Conservation (phyloP, 164 flowering plant species). For the Hamamelis virginiana region DNA sequence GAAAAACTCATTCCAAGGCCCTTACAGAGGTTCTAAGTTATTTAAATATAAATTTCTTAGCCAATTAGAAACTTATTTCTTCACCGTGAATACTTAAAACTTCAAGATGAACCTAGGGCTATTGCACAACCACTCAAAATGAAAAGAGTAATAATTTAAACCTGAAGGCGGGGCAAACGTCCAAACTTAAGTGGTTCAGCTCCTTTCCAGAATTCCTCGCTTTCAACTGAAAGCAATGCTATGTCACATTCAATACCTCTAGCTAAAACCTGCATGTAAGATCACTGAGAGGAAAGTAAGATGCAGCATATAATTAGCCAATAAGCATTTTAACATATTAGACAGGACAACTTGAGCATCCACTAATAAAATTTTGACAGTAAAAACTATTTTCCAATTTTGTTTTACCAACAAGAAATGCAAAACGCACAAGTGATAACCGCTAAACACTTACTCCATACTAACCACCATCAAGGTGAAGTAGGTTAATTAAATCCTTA, state of each 20-base stretch:
- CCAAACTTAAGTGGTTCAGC: slow-evolving; percentile 84
- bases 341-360: not conserved
- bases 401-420: not conserved
- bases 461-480: too few relatives aligned
- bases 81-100: not conserved
- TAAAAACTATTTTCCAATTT: not conserved
- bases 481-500: too few relatives aligned
- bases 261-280: slow-evolving; percentile 75
- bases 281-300: slow-evolving; percentile 23
- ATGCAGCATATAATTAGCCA: slow-evolving; percentile 1
- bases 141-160: slow-evolving; percentile 18
- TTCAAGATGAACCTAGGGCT: slow-evolving; percentile 1
- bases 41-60: not conserved
- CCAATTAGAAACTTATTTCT: not conserved
- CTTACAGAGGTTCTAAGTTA: not conserved
- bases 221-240: slow-evolving; percentile 96
- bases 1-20: not conserved
- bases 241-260: slow-evolving; percentile 95
- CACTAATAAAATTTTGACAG: not conserved
- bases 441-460: too few relatives aligned
- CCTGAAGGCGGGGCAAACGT: slow-evolving; percentile 89
- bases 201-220: slow-evolving; percentile 86
- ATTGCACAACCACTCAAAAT: not conserved
- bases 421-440: too few relatives aligned
- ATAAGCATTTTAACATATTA: not conserved